Conservation (phyloP, 495 filamentous ascomycete species). For the Daldinia loculata region DNA sequence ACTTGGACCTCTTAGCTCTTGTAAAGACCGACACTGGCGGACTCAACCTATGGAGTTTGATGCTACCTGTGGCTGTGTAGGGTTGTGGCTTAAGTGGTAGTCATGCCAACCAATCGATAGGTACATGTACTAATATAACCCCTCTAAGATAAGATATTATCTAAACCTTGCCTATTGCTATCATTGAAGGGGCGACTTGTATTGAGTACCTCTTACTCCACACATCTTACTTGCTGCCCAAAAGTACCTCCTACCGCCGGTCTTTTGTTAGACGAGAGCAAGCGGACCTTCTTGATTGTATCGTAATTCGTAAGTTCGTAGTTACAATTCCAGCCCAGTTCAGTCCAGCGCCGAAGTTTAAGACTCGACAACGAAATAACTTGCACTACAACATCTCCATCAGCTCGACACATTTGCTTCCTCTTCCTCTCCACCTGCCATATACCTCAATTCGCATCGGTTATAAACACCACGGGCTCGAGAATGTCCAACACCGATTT, state of each 20-base stretch:
- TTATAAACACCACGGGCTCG: constrained; percentile 31
- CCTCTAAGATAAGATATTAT: constrained; percentile 29
- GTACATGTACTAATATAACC: constrained; percentile 25
- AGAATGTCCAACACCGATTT: constrained; percentile 97
- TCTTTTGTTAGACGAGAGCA: not conserved
- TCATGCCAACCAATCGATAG: constrained; percentile 38
- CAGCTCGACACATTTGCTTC: not conserved
- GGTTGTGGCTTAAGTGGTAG: constrained; percentile 31
- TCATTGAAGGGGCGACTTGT: not conserved
- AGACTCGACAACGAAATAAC: constrained; percentile 20
- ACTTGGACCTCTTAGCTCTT: not conserved
- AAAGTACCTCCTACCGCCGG: constrained; percentile 19
- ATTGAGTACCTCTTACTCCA: constrained; percentile 5
- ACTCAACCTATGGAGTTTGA: not conserved
- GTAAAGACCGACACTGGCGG: not conserved
- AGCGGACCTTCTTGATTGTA: constrained; percentile 13
- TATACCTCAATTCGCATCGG: constrained; percentile 6
- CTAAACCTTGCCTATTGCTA: constrained; percentile 11
- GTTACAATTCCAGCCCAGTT: constrained; percentile 32
- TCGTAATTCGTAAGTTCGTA: constrained; percentile 5
- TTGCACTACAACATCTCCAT: constrained; percentile 5
- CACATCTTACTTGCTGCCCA: not conserved
- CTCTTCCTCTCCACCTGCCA: not conserved
- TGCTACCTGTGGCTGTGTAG: constrained; percentile 10
- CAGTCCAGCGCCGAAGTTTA: constrained; percentile 24